phyloP scores from a whole-genome alignment of 1,284 basidiomycete genomes.

The Ustilago tritici region DNA sequence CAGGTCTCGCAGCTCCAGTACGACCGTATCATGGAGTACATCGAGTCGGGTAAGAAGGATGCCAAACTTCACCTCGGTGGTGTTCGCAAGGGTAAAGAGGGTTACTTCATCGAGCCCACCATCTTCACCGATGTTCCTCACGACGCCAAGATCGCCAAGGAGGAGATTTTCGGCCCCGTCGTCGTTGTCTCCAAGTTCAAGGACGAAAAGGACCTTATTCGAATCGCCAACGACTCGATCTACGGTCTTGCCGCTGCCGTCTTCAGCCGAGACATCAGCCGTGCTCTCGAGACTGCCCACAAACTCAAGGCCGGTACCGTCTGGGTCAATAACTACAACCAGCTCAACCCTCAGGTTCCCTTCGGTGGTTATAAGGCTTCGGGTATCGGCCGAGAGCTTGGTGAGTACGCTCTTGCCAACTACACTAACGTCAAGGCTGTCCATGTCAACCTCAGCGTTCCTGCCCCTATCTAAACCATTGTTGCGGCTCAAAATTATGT shows the following conservation, averaged over 20 bases:
- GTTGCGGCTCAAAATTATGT: background rate
- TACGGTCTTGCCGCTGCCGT: slow-evolving; percentile 89
- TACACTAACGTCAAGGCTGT: slow-evolving; percentile 86
- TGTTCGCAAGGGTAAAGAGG: slow-evolving; percentile 75
- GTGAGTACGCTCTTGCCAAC: slow-evolving; percentile 72
- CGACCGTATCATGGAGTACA: slow-evolving; percentile 90
- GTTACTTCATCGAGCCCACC: slow-evolving; percentile 72
- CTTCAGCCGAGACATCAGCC: slow-evolving; percentile 82
- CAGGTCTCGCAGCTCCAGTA: slow-evolving; percentile 83
- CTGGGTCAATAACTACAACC: slow-evolving; percentile 76
- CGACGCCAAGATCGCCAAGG: slow-evolving; percentile 76
- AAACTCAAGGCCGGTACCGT: slow-evolving; percentile 84
- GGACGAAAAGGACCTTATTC: slow-evolving; percentile 76
- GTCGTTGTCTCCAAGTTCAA: slow-evolving; percentile 74
- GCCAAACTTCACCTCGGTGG: slow-evolving; percentile 81
- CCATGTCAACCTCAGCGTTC: slow-evolving; percentile 77
- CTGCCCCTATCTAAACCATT: slow-evolving; percentile 54
- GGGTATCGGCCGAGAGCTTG: slow-evolving; percentile 66
- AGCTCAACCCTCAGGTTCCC: slow-evolving; percentile 46
- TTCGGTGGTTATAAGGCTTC: slow-evolving; percentile 61
- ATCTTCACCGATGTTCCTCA: slow-evolving; percentile 77
- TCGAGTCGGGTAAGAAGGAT: slow-evolving; percentile 85
- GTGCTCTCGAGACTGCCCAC: slow-evolving; percentile 81
- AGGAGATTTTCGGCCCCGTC: slow-evolving; percentile 82
- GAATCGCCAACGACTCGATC: slow-evolving; percentile 81